Evolutionary conservation across 2,329 filamentous ascomycete species (phyloP).

Genomic region (Zarea fungicola): DNA sequence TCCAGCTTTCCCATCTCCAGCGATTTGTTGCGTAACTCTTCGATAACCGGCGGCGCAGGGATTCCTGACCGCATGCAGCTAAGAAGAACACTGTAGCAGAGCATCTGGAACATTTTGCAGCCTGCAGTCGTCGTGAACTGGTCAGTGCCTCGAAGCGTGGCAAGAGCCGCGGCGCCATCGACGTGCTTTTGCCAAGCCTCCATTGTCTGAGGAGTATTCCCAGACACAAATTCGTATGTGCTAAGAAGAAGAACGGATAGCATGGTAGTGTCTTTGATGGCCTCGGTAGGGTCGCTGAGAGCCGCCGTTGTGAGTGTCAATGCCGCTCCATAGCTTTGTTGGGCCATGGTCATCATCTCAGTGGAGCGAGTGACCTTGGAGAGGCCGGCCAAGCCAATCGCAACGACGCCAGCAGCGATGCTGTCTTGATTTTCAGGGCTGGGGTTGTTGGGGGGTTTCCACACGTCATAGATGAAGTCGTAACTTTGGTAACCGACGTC

Average conservation of each 20-base stretch:
- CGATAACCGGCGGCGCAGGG: constrained; percentile 43
- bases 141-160: constrained; percentile 41
- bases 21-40: constrained; percentile 41
- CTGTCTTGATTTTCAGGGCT: constrained; percentile 35
- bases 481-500: constrained; percentile 45
- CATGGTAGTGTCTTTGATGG: constrained; percentile 46
- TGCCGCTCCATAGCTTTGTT: constrained; percentile 46
- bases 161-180: constrained; percentile 46
- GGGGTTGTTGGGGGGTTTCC: constrained; percentile 37
- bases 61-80: constrained; percentile 46
- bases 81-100: constrained; percentile 46
- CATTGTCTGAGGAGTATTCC: constrained; percentile 40
- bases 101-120: constrained; percentile 48
- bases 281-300: constrained; percentile 38
- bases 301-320: constrained; percentile 46
- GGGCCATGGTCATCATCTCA: constrained; percentile 41
- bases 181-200: constrained; percentile 50
- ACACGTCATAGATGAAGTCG: constrained; percentile 48
- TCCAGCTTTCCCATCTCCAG: constrained; percentile 28
- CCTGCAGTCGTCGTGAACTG: constrained; percentile 43
- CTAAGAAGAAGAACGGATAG: constrained; percentile 49
- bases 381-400: constrained; percentile 49
- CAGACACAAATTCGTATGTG: constrained; percentile 50
- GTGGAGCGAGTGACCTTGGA: constrained; percentile 39
- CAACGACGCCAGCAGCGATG: constrained; percentile 47